phyloP scores from a whole-genome alignment of 78 protist genomes.

The Chrysochromulina tobinii region DNA sequence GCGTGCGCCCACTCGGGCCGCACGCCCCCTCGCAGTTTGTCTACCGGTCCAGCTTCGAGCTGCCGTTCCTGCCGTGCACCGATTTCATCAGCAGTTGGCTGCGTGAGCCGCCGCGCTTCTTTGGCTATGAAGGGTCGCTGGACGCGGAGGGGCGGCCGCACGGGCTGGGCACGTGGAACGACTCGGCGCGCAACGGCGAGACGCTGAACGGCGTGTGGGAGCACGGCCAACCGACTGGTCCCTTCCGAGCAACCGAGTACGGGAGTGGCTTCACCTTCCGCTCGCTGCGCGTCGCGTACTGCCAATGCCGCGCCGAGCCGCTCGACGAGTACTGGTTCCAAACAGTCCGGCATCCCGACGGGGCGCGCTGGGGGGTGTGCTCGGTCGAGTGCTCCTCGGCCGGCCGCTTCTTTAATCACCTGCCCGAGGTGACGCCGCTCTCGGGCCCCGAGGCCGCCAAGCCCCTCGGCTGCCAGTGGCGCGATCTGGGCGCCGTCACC shows the following conservation, averaged over 20 bases:
- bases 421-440: no score
- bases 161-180: neutral
- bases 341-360: neutral
- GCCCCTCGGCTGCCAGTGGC: no score
- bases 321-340: neutral
- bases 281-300: neutral
- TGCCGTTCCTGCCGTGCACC: no score
- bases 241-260: neutral
- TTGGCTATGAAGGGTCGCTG: no score
- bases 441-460: no score
- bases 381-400: constrained; percentile 67
- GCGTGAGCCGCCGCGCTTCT: no score
- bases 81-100: no score
- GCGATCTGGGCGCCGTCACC: no score
- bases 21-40: no score
- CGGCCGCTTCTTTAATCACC: constrained; percentile 54
- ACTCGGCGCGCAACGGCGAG: neutral
- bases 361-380: constrained; percentile 39
- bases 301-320: neutral
- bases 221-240: neutral
- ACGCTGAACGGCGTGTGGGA: neutral
- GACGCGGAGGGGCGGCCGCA: neutral
- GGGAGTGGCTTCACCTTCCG: neutral
- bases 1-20: no score
- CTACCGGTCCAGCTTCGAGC: no score